Base-by-base conservation (phyloP, 1,284 basidiomycete genomes). In the Rhodotorula sp. region DNA sequence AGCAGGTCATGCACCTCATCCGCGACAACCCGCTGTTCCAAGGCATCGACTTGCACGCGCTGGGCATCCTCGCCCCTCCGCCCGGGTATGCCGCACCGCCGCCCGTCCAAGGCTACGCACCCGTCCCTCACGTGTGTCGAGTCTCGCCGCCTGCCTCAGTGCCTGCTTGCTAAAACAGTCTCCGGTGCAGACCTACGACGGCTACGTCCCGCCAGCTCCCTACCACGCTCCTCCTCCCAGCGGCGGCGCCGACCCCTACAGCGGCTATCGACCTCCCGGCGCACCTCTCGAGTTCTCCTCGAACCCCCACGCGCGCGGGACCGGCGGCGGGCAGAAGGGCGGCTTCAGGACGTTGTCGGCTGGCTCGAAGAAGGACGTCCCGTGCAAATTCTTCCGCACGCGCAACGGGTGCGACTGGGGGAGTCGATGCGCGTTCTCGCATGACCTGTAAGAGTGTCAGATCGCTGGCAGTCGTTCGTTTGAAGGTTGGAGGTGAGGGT, bases 381-480 rank as follows among this genome's bases (percentile, higher is more conserved):
- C 32, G 58, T 72, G 73, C 44, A 46, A 56, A 56, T 74, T 66
- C 61, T 72, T 64, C 46, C 44, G 48, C 19, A 47, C n/a, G 15
- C 59, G 53, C 3, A 48, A 48, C 5, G 66, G 73, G 11, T 74
- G 73, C 61, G 70, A 72, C 39, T 61, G 70, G 66, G 73, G 73
- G 1, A 62, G 63, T 6, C 48, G 52, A 44, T 74, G 73, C 59
- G 47, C 51, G 44, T 74, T 68, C 27, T 66, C 39, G 53, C 68
- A 70, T 24, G 61, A 59, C 24, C 17, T 27, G 52, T 36, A 10
- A n/a, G 5, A 8, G 22, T 24, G 34, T 11, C 2, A 1, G 4
- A 4, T 55, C 32, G 11, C 52, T 24, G 20, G 36, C 39, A 8
- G 36, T 13, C 54, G 54, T 10, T 8, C 4, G 10, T 32, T 9